phyloP scores from a whole-genome alignment of 257 asterid species.

The Solanum dulcamara region DNA sequence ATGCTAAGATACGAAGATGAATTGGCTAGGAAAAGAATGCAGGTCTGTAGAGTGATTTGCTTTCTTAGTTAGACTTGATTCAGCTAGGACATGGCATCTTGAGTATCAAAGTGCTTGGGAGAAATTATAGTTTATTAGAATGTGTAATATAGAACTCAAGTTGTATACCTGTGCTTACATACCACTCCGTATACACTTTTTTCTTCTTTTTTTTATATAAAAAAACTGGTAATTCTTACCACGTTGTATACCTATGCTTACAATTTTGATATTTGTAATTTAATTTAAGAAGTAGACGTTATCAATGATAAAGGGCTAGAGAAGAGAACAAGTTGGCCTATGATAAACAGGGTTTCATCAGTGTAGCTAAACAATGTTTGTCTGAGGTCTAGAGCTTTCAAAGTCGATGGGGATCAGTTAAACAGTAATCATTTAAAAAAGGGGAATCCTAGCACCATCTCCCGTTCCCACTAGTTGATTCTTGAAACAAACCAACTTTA shows the following conservation, averaged over 20 bases:
- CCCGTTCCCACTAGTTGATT: neutral
- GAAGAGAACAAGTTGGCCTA: neutral
- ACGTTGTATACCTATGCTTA: neutral
- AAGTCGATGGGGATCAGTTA: neutral
- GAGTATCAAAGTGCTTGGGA: neutral
- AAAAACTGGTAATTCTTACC: too few relatives aligned
- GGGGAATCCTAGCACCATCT: neutral
- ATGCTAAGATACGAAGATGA: conserved; percentile 89
- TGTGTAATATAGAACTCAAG: neutral
- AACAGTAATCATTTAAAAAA: neutral
- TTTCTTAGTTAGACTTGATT: neutral
- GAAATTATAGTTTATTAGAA: neutral
- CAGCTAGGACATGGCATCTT: neutral
- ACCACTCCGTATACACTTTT: too few relatives aligned
- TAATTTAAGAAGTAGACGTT: neutral
- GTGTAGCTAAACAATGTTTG: neutral
- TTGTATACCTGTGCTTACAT: neutral
- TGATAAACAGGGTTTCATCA: neutral
- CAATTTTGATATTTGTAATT: too few relatives aligned
- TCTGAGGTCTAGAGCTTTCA: neutral
- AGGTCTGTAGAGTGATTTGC: conserved; percentile 30
- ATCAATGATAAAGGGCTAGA: neutral
- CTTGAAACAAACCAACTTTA: neutral
- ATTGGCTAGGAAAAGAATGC: conserved; percentile 83
- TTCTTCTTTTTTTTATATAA: too few relatives aligned